phyloP scores from a whole-genome alignment of 2,329 filamentous ascomycete species.

The Beauveria asiatica region DNA sequence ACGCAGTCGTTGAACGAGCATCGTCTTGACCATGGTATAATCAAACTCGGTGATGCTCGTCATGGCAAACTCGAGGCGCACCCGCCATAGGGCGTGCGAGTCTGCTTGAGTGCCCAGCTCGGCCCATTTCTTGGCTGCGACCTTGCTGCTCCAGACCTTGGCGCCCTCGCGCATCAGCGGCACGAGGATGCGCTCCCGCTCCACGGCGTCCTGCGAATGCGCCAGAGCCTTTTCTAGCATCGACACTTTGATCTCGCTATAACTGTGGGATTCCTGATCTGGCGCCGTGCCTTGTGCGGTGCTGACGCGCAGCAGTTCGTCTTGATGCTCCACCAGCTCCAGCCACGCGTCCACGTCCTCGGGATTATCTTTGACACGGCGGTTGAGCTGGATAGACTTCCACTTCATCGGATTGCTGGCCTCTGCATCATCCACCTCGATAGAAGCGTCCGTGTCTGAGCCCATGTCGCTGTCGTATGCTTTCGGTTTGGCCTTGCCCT shows the following conservation, averaged over 20 bases:
- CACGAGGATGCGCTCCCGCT: slow-evolving; percentile 53
- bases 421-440: slow-evolving; percentile 24
- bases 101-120: slow-evolving; percentile 25
- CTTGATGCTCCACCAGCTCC: slow-evolving; percentile 69
- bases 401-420: slow-evolving; percentile 39
- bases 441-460: slow-evolving; percentile 34
- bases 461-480: slow-evolving; percentile 41
- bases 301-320: slow-evolving; percentile 49
- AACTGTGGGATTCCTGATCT: slow-evolving; percentile 54
- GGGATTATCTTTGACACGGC: slow-evolving; percentile 56
- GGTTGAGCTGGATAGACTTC: slow-evolving; percentile 53
- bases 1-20: slow-evolving; percentile 46
- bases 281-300: slow-evolving; percentile 37
- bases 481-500: slow-evolving; percentile 49
- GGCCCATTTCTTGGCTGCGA: slow-evolving; percentile 56
- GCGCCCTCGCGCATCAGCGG: slow-evolving; percentile 65
- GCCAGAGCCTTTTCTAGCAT: slow-evolving; percentile 70
- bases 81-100: slow-evolving; percentile 59
- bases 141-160: slow-evolving; percentile 62
- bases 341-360: slow-evolving; percentile 66
- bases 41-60: slow-evolving; percentile 57
- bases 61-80: slow-evolving; percentile 65
- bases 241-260: slow-evolving; percentile 71
- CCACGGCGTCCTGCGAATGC: slow-evolving; percentile 37
- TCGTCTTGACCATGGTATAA: slow-evolving; percentile 54